Evolutionary conservation across 805 yeast species (phyloP), one percentile per base, ranked within the genome.

Genomic region (Candida golubevii): DNA sequence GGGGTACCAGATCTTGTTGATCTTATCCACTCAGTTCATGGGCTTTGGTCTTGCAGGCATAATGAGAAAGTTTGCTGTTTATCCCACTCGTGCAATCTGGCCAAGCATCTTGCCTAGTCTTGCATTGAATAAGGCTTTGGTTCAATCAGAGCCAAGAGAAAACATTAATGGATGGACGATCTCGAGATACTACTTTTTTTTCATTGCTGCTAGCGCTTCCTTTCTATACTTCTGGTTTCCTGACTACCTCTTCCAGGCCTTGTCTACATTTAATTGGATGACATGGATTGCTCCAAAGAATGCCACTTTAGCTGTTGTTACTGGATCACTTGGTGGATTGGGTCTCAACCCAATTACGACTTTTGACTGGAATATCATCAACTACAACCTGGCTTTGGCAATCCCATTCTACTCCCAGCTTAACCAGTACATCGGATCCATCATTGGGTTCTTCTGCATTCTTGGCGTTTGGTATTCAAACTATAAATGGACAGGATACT

Each of bases 11-110:
- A 52, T 46, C 26, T 47, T 62, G 35, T 49, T 61, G 41, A 47
- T 54, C 15, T 49, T 62, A 14, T 48, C 59, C n/a, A 56, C 56
- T 11, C 54, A 60, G 38, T 61, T 58, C 42, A 47, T 61, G 59
- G 67, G 67, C 2, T 56, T 61, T 49, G 66, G 67, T 1, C 54
- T 62, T 39, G 62, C 65, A 14, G 66, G 67, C 23, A 46, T 61
- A 9, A 43, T 62, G 46, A 49, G 66, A 39, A 60, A 52, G 47
- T 51, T 64, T 40, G 72, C 71, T 2, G 72, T 80, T 8, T 79
- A 78, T 53, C 81, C 80, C 11, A 62, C 65, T 4, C 62, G 68
- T 43, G 67, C 79, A 10, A 57, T 80, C 30, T 80, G 85, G 85
- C 83, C 81, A 32, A 55, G 61, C 2, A 41, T 58, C 9, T 49